A percentile compares a stretch with the other conserved stretches of the same genome.
These are phyloP conservation scores for Wickerhamiella shivajii DNA, from an alignment of 805 yeast genomes.

Conservation along the genomic window DNA sequence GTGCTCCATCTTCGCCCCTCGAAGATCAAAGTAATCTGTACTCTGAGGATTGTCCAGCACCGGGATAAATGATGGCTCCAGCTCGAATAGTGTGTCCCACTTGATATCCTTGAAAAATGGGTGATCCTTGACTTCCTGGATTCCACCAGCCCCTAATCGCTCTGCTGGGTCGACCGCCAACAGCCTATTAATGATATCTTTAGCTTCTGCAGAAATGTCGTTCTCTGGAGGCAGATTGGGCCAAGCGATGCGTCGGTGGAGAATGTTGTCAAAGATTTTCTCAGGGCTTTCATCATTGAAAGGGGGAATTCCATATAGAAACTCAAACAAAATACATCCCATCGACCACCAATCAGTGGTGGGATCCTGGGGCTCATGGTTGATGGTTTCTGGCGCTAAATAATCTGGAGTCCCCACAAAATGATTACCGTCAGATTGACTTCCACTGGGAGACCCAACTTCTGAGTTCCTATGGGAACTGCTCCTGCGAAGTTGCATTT, in stretches of 20 bases:
- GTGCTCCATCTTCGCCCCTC: constrained; percentile 69
- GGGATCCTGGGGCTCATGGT: constrained; percentile 69
- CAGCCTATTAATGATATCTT: constrained; percentile 52
- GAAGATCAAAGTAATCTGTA: constrained; percentile 77
- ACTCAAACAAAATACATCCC: constrained; percentile 89
- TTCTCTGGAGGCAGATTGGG: constrained; percentile 39
- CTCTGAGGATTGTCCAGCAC: constrained; percentile 61
- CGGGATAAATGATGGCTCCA: constrained; percentile 72
- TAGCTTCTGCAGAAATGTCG: constrained; percentile 46
- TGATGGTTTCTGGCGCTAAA: constrained; percentile 89
- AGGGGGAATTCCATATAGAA: constrained; percentile 87
- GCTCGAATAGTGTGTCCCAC: constrained; percentile 64
- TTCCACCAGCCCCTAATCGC: constrained; percentile 63
- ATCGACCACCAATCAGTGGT: constrained; percentile 98
- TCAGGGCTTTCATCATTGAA: constrained; percentile 74
- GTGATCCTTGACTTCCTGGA: constrained; percentile 64
- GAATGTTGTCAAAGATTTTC: constrained; percentile 66
- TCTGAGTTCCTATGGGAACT: background rate
- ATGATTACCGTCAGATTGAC: constrained; percentile 23
- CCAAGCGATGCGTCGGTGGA: constrained; percentile 68
- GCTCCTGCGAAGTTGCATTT: constrained; percentile 1
- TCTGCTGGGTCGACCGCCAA: constrained; percentile 46
- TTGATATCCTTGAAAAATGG: constrained; percentile 55
- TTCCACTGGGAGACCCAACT: background rate
- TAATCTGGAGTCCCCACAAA: constrained; percentile 98